phyloP scores from a whole-genome alignment of 2,329 filamentous ascomycete genomes.

The Beauveria sp. region DNA sequence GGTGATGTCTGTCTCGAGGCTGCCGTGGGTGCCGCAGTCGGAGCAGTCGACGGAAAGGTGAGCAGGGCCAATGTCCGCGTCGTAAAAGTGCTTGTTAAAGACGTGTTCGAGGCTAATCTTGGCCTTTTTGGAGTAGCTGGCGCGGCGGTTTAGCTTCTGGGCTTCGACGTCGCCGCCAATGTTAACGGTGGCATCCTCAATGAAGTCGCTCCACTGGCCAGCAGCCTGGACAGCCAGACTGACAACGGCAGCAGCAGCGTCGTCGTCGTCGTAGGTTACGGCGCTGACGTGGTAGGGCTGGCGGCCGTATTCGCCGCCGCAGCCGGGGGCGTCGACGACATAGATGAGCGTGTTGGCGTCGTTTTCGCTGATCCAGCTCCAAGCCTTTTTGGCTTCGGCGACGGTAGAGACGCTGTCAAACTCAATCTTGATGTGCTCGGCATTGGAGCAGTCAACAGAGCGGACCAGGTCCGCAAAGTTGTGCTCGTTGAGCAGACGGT shows the following conservation, averaged over 20 bases:
- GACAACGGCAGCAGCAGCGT: not conserved
- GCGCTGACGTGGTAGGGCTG: constrained; percentile 8
- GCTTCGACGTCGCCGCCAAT: constrained; percentile 3
- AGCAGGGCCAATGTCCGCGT: constrained; percentile 10
- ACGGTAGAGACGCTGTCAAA: not conserved
- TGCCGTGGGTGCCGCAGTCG: constrained; percentile 11
- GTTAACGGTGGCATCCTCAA: constrained; percentile 8
- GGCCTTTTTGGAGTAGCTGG: constrained; percentile 10
- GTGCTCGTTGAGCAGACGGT: constrained; percentile 11
- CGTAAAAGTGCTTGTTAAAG: constrained; percentile 13
- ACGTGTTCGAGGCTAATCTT: constrained; percentile 11
- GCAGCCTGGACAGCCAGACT: not conserved
- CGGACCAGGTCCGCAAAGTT: constrained; percentile 4
- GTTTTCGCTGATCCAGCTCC: constrained; percentile 6
- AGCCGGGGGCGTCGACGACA: constrained; percentile 7
- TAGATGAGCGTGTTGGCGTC: constrained; percentile 9
- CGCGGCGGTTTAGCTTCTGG: not conserved
- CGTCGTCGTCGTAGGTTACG: not conserved
- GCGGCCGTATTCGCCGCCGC: constrained; percentile 10
- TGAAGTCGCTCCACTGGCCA: constrained; percentile 7
- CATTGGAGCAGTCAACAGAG: constrained; percentile 10
- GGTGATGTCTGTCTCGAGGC: constrained; percentile 10
- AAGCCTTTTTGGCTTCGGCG: constrained; percentile 4
- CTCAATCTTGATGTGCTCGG: constrained; percentile 1
- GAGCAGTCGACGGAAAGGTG: constrained; percentile 11